Base-by-base conservation (phyloP, 2,329 filamentous ascomycete species). In the Fusarium falciforme region DNA sequence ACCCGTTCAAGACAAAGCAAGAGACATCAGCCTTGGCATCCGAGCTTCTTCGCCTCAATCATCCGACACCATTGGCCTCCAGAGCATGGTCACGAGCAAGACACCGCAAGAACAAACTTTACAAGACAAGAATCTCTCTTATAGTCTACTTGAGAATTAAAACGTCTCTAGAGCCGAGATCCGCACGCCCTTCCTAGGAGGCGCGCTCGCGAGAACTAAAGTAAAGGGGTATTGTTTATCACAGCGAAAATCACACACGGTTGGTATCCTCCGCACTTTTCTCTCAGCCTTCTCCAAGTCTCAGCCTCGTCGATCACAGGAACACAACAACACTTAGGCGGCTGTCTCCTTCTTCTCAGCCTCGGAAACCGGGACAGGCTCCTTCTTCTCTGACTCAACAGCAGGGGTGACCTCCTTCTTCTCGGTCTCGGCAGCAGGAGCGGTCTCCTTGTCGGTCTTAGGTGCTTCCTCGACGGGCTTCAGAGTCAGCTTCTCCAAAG, bases 221-320 rank as follows among this genome's bases (percentile, higher is more conserved):
- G 47, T 47, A 47, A 47, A 47, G 72, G 71, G 69, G 68, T 74
- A 74, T 74, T 75, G 36, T 64, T 67, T 52, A 49, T 57, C 38
- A 55, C 57, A 75, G 70, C 54, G 44, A 66, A 64, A 68, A 73
- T 72, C 62, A 40, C 59, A 40, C 68, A 62, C 33, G 25, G 31
- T 65, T 64, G 22, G 66, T 62, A 64, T 75, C 61, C 63, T 66
- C 47, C 52, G 52, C 68, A 52, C 47, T 52, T 52, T 52, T 61
- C 20, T 62, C n/a, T 40, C 31, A 49, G 27, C 42, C 42, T 58
- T n/a, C 16, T 38, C 22, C 11, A 35, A 10, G 11, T 33, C 33
- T 58, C 49, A 58, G 38, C 25, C 17, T 58, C 12, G 16, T 67
- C 64, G 16, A 61, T 60, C 31, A 47, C 25, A 52, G 27, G 17